phyloP scores from a whole-genome alignment of 805 yeast genomes.

The Ogataea siamensis region DNA sequence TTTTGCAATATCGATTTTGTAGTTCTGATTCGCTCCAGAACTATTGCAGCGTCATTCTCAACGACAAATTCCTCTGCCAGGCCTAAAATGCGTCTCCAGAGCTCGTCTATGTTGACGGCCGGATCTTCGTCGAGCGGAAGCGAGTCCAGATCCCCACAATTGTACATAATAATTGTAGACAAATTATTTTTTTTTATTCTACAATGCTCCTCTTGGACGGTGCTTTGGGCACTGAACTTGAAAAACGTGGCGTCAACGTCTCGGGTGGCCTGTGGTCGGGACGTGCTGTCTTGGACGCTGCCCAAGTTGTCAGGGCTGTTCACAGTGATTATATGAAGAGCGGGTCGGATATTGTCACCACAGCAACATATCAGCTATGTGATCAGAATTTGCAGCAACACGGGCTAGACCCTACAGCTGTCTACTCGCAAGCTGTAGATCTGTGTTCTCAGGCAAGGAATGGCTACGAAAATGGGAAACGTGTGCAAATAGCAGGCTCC shows the following conservation, averaged over 20 bases:
- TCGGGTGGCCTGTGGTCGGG: conserved; percentile 63
- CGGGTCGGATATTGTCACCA: conserved; percentile 55
- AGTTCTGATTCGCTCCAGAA: not conserved
- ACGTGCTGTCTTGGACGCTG: conserved; percentile 43
- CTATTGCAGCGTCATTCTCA: conserved; percentile 1
- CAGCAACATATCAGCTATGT: conserved; percentile 63
- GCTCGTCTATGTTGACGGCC: conserved; percentile 5
- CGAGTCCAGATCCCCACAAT: conserved; percentile 3
- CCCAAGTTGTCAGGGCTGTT: conserved; percentile 43
- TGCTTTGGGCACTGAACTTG: conserved; percentile 64
- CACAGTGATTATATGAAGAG: conserved; percentile 49
- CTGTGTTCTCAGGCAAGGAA: conserved; percentile 25
- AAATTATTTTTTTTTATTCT: conserved; percentile 1
- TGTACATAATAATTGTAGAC: conserved; percentile 1
- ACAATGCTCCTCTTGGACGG: conserved; percentile 47
- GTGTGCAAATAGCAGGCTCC: conserved; percentile 51
- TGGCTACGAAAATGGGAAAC: conserved; percentile 13
- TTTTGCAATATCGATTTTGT: not conserved
- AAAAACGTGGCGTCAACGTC: conserved; percentile 43
- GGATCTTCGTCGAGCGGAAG: conserved; percentile 6
- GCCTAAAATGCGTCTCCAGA: conserved; percentile 1
- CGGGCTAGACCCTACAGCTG: conserved; percentile 19
- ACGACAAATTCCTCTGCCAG: conserved; percentile 5
- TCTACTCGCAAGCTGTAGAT: conserved; percentile 26
- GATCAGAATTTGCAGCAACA: conserved; percentile 37